These are phyloP conservation scores for Tribonema minus DNA, from an alignment of 108 stramenopile species.

Conservation along the genomic window DNA sequence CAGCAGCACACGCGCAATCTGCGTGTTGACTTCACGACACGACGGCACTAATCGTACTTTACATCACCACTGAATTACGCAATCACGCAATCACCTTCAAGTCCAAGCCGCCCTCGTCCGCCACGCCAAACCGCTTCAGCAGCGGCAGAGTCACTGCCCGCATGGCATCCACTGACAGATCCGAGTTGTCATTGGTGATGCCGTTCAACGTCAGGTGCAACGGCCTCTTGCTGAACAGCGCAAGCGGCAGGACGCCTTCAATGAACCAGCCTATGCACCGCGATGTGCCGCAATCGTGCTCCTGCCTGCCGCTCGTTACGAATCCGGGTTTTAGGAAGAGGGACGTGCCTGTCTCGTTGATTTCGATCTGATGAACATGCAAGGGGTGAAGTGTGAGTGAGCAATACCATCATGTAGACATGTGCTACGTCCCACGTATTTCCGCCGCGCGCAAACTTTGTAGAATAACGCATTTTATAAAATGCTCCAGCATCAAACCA, in stretches of 20 bases:
- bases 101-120: constrained; percentile 64
- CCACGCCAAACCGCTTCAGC: constrained; percentile 71
- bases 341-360: constrained; percentile 94
- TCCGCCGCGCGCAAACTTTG: no score
- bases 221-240: constrained; percentile 79
- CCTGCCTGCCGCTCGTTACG: constrained; percentile 74
- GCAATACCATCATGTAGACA: background rate
- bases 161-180: constrained; percentile 80
- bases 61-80: no score
- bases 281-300: constrained; percentile 75
- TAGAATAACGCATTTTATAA: no score
- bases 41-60: no score
- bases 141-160: constrained; percentile 70
- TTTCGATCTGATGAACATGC: constrained; percentile 65
- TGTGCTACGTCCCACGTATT: no score
- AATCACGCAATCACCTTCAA: constrained; percentile 15
- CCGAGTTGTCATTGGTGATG: constrained; percentile 69
- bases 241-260: constrained; percentile 88
- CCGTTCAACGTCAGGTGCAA: constrained; percentile 69
- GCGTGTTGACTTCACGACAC: no score
- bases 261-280: constrained; percentile 89
- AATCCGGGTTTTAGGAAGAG: constrained; percentile 85
- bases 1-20: no score
- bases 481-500: no score
- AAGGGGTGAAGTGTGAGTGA: background rate